A percentile compares a stretch with the other conserved stretches of the same genome.
phyloP scores from a whole-genome alignment of 2,329 filamentous ascomycete genomes.

The Beauveria sp. region DNA sequence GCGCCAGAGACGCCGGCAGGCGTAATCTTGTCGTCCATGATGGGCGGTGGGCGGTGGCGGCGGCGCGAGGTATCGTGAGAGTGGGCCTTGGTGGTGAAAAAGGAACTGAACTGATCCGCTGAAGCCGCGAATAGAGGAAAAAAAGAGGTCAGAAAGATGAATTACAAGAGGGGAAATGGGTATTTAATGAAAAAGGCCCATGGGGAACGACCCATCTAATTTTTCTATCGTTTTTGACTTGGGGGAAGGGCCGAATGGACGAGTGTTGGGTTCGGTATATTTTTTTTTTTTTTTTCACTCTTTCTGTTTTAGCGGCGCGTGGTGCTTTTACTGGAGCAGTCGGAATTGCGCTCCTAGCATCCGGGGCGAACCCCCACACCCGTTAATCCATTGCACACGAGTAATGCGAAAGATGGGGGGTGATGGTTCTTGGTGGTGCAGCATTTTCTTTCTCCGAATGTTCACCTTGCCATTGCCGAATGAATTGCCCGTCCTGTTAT shows the following conservation, averaged over 20 bases:
- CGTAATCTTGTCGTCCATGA: slow-evolving; percentile 12
- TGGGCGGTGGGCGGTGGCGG: background rate
- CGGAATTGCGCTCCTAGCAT: background rate
- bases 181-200: background rate
- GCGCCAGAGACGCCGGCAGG: background rate
- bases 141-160: background rate
- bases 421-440: background rate
- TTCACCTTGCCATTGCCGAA: background rate
- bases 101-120: background rate
- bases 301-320: background rate
- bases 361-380: background rate
- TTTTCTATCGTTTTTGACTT: background rate
- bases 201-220: background rate
- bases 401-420: slow-evolving; percentile 5
- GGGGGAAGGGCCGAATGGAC: slow-evolving; percentile 5
- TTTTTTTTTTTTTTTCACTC: background rate
- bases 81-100: background rate
- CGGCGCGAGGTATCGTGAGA: background rate
- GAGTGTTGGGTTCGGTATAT: background rate
- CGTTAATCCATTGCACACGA: background rate
- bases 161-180: background rate
- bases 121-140: background rate
- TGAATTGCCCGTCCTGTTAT: background rate
- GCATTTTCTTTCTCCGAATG: background rate
- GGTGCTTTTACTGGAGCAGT: background rate